These are phyloP conservation scores for Plasmodium chabaudi DNA, from an alignment of 169 alveolate genomes.

Conservation along the genomic window DNA sequence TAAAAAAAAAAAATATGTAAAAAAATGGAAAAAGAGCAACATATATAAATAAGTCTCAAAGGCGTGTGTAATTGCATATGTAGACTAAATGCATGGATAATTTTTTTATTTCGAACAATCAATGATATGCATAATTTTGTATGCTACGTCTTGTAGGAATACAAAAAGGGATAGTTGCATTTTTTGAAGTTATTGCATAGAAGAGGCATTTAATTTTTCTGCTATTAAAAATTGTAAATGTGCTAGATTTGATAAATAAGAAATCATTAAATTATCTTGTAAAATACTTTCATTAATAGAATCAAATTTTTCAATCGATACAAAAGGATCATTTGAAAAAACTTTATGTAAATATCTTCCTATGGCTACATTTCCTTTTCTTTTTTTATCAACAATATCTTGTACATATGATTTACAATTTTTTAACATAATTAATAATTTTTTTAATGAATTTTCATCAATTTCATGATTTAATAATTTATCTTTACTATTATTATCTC, in stretches of 20 bases:
- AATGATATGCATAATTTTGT: too few species aligned
- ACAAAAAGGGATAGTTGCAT: too few species aligned
- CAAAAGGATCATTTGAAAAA: conserved; percentile 82
- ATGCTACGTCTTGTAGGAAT: too few species aligned
- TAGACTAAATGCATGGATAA: too few species aligned
- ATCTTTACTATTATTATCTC: conserved; percentile 43
- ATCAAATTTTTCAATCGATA: conserved; percentile 84
- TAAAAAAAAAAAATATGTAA: too few species aligned
- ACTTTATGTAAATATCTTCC: conserved; percentile 89
- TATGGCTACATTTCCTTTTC: conserved; percentile 84
- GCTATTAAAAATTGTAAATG: conserved; percentile 89
- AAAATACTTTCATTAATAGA: conserved; percentile 87
- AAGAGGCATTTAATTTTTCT: conserved; percentile 88
- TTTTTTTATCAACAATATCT: conserved; percentile 77
- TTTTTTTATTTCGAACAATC: too few species aligned
- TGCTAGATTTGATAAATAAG: conserved; percentile 85
- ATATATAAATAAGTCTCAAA: too few species aligned
- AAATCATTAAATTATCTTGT: conserved; percentile 90
- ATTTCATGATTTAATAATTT: conserved; percentile 49
- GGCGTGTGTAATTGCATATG: too few species aligned
- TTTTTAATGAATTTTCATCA: conserved; percentile 73
- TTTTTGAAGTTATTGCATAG: conserved; percentile 34
- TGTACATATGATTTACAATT: conserved; percentile 77
- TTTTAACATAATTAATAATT: conserved; percentile 73
- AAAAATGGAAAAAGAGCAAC: too few species aligned